These are phyloP conservation scores for Eucalyptus sp. DNA, from an alignment of 345 rosid species.

Conservation along the genomic window DNA sequence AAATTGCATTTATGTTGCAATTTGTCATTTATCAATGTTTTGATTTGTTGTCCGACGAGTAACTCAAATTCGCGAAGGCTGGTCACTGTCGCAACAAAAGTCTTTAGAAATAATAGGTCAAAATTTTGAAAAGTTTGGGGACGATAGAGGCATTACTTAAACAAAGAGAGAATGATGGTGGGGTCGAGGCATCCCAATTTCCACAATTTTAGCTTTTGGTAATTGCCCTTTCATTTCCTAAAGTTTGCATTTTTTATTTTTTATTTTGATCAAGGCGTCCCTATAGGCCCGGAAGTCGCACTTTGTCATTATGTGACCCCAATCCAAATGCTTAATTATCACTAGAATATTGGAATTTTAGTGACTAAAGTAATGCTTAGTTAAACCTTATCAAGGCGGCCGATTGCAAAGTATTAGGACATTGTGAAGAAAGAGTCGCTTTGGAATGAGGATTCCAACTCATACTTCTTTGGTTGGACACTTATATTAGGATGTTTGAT, in stretches of 20 bases:
- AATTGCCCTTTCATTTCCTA: not conserved
- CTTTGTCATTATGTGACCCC: not conserved
- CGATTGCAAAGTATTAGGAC: not conserved
- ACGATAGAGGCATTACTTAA: not conserved
- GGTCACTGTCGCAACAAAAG: not conserved
- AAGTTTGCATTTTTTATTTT: not conserved
- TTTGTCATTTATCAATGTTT: not conserved
- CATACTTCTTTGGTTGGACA: not conserved
- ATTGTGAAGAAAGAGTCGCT: not conserved
- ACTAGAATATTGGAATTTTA: not conserved
- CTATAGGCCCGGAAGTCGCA: not conserved
- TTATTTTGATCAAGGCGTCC: not conserved
- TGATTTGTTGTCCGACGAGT: too few relatives aligned
- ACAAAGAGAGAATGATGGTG: not conserved
- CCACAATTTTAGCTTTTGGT: not conserved
- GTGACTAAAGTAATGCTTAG: not conserved
- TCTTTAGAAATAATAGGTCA: not conserved
- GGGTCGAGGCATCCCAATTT: not conserved
- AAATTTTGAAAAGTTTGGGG: too few relatives aligned
- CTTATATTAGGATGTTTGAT: not conserved
- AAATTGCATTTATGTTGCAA: not conserved
- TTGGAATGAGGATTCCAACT: not conserved
- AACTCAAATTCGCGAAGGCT: accelerated
- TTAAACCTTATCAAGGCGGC: not conserved
- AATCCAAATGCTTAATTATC: not conserved